These are phyloP conservation scores for Eragrostis tef DNA, from an alignment of 202 grass and related monocot species.

Conservation along the genomic window DNA sequence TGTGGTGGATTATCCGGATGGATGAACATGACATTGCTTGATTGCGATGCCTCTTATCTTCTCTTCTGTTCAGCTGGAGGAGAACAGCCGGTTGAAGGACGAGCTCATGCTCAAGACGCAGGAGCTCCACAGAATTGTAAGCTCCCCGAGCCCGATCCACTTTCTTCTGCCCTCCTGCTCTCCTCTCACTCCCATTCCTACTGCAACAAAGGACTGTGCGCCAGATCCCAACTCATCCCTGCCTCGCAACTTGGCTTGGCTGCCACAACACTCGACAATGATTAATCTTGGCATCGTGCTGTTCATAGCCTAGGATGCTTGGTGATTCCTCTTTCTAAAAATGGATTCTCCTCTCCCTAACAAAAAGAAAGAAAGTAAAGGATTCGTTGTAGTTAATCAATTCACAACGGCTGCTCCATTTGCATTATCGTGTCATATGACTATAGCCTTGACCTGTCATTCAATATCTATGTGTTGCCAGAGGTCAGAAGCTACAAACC, in stretches of 20 bases:
- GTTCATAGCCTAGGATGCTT: background rate
- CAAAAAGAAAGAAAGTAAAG: background rate
- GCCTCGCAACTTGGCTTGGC: too few relatives aligned
- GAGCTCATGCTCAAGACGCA: slow-evolving; percentile 74
- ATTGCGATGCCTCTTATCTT: background rate
- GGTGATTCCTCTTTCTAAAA: too few relatives aligned
- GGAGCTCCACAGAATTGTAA: slow-evolving; percentile 76
- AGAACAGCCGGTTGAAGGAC: slow-evolving; percentile 83
- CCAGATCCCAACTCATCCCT: too few relatives aligned
- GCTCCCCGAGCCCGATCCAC: slow-evolving; percentile 14
- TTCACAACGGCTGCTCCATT: background rate
- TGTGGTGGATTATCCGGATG: background rate
- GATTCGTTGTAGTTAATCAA: background rate
- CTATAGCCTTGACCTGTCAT: background rate
- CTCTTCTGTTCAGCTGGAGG: slow-evolving; percentile 59
- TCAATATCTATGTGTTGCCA: slow-evolving; percentile 44
- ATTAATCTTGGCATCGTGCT: background rate
- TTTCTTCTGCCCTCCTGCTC: background rate
- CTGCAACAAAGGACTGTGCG: background rate
- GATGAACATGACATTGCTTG: background rate
- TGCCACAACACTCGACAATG: too few relatives aligned
- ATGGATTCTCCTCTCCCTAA: too few relatives aligned
- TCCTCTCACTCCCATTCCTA: background rate
- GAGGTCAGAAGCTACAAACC: slow-evolving; percentile 51
- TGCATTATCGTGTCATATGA: background rate